Evolutionary conservation across 169 alveolate species (phyloP).

Genomic region (Miamiensis avidus): DNA sequence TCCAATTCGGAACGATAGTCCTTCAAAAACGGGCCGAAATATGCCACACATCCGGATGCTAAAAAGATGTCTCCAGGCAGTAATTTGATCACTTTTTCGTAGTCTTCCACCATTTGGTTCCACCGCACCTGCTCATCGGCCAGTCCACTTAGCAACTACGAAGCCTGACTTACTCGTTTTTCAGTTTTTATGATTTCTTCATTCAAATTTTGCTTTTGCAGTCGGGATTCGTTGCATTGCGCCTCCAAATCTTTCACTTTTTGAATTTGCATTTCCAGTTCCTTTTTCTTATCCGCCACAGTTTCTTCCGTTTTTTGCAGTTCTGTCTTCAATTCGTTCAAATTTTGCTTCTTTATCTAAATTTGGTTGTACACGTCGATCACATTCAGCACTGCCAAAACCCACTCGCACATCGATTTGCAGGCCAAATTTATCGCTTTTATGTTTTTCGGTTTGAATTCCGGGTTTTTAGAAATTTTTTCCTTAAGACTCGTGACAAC

Average conservation of each 20-base stretch:
- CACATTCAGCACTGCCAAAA: conserved; percentile 44
- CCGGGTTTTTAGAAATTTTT: conserved; percentile 46
- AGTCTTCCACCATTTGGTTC: background rate
- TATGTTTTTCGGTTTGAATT: conserved; percentile 43
- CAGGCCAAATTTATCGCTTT: conserved; percentile 51
- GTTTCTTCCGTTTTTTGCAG: conserved; percentile 14
- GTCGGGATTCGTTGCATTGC: conserved; percentile 34
- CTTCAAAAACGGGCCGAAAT: background rate
- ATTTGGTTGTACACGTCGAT: conserved; percentile 50
- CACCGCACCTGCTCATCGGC: conserved; percentile 51
- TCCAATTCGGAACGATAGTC: background rate
- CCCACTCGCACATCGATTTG: conserved; percentile 51
- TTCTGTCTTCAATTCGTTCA: conserved; percentile 55
- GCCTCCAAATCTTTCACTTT: conserved; percentile 47
- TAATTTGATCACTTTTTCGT: background rate
- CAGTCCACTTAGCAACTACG: conserved; percentile 60
- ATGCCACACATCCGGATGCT: background rate
- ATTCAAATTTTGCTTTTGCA: conserved; percentile 59
- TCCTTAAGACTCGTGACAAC: conserved; percentile 17
- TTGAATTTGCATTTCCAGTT: conserved; percentile 50
- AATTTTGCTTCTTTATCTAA: conserved; percentile 54
- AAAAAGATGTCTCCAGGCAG: background rate
- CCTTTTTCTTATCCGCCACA: conserved; percentile 31
- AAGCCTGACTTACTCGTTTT: conserved; percentile 56
- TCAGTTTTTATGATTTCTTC: conserved; percentile 39